phyloP scores from a whole-genome alignment of 768 basidiomycete species.

The Daedaleopsis sinensis region DNA sequence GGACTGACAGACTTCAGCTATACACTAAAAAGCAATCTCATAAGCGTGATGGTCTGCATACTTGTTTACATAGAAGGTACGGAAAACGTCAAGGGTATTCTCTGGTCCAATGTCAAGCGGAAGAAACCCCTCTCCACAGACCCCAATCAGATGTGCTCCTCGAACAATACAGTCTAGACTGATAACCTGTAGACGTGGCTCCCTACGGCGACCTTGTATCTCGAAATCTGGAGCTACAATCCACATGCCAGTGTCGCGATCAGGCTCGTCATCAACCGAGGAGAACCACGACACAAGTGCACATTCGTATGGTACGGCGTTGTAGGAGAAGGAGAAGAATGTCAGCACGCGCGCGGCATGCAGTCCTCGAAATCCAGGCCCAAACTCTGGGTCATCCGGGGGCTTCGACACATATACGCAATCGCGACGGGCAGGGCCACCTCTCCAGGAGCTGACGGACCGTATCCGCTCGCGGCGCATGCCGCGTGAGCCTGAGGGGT shows the following conservation, averaged over 20 bases:
- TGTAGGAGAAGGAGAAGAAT: background rate
- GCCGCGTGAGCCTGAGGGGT: background rate
- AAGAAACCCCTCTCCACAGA: background rate
- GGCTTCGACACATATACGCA: background rate
- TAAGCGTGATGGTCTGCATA: background rate
- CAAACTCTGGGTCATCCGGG: background rate
- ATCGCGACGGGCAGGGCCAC: background rate
- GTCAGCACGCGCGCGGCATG: background rate
- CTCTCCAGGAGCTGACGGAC: background rate
- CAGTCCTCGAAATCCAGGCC: background rate
- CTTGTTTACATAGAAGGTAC: background rate
- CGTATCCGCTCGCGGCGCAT: background rate
- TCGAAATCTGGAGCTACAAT: too few species aligned
- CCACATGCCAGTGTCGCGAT: background rate
- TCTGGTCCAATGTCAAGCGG: background rate
- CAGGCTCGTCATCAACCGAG: background rate
- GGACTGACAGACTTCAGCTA: too few species aligned
- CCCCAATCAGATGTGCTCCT: background rate
- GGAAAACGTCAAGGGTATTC: background rate
- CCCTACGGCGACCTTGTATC: background rate
- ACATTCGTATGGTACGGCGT: background rate
- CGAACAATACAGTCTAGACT: background rate
- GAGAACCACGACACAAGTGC: background rate
- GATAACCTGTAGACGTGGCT: background rate
- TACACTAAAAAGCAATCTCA: background rate